Percentiles rank a stretch among this genome's conserved stretches.
These are phyloP conservation scores for Saccharomycopsis javanensis DNA, from an alignment of 805 yeast genomes.

Conservation along the genomic window DNA sequence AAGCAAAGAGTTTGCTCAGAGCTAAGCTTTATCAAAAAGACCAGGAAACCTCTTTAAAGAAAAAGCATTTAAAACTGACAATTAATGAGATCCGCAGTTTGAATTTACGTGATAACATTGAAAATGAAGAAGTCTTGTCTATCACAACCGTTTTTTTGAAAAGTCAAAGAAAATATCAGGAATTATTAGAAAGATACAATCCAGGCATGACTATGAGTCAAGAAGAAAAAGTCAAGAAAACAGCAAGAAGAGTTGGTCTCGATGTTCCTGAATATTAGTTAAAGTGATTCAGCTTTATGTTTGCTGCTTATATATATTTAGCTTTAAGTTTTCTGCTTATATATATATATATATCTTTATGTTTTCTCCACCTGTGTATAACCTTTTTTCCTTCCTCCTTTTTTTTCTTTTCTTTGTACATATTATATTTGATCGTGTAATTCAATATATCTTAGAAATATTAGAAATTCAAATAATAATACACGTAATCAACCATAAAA, in stretches of 20 bases:
- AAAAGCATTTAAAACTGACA: not conserved
- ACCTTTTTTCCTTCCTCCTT: no score
- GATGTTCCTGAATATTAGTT: constrained; percentile 43
- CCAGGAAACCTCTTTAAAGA: not conserved
- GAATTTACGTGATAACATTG: constrained; percentile 3
- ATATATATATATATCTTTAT: no score
- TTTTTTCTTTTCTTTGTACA: no score
- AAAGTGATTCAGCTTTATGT: no score
- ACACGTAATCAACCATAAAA: no score
- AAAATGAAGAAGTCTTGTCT: not conserved
- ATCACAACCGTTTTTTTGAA: constrained; percentile 35
- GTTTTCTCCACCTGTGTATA: no score
- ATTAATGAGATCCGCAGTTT: not conserved
- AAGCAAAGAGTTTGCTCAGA: constrained; percentile 1
- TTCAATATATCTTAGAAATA: no score
- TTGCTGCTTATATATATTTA: not conserved
- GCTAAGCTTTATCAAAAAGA: not conserved
- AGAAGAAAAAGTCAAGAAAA: constrained; percentile 63
- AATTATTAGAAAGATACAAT: constrained; percentile 74
- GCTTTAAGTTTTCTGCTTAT: not conserved
- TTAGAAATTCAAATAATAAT: no score
- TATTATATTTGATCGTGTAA: no score
- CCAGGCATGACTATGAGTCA: constrained; percentile 74
- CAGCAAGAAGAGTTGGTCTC: constrained; percentile 87
- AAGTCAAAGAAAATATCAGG: constrained; percentile 70